phyloP scores from a whole-genome alignment of 2,329 filamentous ascomycete genomes.

The Fusarium brachygibbosum region DNA sequence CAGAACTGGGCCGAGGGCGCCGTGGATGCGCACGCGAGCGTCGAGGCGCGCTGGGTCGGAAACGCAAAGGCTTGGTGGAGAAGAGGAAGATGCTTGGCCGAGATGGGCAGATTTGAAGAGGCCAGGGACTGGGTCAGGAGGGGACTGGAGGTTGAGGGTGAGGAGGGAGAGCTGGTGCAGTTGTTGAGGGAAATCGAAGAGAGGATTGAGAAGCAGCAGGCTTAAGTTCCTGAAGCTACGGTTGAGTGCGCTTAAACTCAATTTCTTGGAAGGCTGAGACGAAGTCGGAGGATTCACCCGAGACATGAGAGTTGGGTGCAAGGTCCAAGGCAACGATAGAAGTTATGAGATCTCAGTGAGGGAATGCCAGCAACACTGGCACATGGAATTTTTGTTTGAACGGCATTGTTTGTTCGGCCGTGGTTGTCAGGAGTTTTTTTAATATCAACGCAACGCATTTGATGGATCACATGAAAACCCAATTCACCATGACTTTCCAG shows the following conservation, averaged over 20 bases:
- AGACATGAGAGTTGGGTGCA: constrained; percentile 21
- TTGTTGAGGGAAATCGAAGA: constrained; percentile 74
- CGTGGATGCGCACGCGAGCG: constrained; percentile 88
- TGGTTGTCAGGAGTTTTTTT: constrained; percentile 29
- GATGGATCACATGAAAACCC: neutral
- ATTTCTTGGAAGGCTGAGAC: constrained; percentile 9
- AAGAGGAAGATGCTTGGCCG: constrained; percentile 83
- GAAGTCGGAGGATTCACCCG: constrained; percentile 2
- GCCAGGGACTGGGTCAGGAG: constrained; percentile 81
- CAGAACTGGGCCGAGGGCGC: constrained; percentile 86
- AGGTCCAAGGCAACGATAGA: neutral
- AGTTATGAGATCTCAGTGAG: constrained; percentile 14
- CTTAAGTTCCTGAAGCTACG: neutral
- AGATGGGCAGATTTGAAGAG: constrained; percentile 92
- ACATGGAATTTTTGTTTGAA: constrained; percentile 27
- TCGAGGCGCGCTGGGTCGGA: constrained; percentile 86
- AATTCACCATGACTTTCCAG: neutral
- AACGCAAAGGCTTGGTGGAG: constrained; percentile 98
- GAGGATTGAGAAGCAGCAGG: constrained; percentile 58
- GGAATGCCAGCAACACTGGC: constrained; percentile 20
- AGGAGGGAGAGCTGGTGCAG: constrained; percentile 72
- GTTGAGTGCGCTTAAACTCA: neutral
- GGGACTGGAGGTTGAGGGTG: constrained; percentile 86
- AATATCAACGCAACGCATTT: constrained; percentile 20
- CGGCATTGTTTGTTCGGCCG: constrained; percentile 19